Conservation (phyloP, 331 rosid species). For the Dryas integrifolia region DNA sequence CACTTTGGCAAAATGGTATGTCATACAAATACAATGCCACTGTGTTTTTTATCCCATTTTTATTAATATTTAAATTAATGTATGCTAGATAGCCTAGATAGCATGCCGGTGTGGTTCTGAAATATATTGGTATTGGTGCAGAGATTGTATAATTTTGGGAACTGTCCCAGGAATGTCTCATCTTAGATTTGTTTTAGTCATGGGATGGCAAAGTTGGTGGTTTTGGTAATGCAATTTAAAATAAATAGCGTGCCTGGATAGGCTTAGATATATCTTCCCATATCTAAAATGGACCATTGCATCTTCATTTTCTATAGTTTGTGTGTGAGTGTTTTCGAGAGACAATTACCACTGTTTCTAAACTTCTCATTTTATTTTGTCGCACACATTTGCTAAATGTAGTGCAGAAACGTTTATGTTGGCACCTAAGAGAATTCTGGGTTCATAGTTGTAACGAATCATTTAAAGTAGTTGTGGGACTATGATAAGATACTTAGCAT, state of each 20-base stretch:
- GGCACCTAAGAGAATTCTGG: neutral
- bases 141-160: neutral
- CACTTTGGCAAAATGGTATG: constrained; percentile 59
- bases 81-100: neutral
- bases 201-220: neutral
- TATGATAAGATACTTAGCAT: neutral
- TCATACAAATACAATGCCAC: neutral
- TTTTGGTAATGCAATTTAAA: neutral
- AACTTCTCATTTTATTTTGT: neutral
- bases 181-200: neutral
- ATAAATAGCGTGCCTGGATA: neutral
- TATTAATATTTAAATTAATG: neutral
- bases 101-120: neutral
- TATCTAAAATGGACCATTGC: neutral
- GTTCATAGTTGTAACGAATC: neutral
- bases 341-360: neutral
- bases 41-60: constrained; percentile 1
- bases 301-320: neutral
- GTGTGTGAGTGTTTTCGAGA: neutral
- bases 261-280: neutral
- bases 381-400: no score
- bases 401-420: no score
- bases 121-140: neutral
- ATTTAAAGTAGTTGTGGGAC: constrained; percentile 9
- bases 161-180: neutral